Conservation (phyloP, 2,329 filamentous ascomycete species). For the Talaromyces albobiverticillius region DNA sequence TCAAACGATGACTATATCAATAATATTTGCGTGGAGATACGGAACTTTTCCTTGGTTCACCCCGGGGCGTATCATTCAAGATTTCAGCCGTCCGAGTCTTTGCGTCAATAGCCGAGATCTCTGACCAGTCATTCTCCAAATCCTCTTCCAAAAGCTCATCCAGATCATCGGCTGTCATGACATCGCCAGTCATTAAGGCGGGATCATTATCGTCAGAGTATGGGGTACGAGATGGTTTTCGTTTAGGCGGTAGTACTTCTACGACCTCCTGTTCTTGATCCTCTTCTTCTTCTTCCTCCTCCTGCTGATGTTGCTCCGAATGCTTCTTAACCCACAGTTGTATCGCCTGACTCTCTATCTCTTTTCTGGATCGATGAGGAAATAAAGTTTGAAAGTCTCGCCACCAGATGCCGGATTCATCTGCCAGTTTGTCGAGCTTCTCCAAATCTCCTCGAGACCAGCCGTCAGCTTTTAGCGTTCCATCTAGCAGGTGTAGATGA, state of each 20-base stretch:
- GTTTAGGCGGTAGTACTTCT: background rate
- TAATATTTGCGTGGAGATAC: constrained; percentile 15
- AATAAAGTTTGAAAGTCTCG: constrained; percentile 24
- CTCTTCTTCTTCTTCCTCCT: too few relatives aligned
- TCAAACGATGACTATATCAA: background rate
- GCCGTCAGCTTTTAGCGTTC: constrained; percentile 23
- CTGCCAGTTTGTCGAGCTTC: constrained; percentile 25
- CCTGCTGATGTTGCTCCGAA: background rate
- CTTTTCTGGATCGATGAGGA: constrained; percentile 26
- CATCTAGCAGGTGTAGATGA: constrained; percentile 31
- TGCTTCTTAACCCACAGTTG: constrained; percentile 26
- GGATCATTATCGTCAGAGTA: constrained; percentile 8
- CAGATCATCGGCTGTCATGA: constrained; percentile 2
- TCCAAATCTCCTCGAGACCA: constrained; percentile 29
- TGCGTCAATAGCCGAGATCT: constrained; percentile 20
- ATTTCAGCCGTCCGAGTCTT: constrained; percentile 11
- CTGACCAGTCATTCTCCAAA: constrained; percentile 15
- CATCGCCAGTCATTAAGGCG: constrained; percentile 1
- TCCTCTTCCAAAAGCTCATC: constrained; percentile 19
- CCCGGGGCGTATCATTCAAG: constrained; percentile 1
- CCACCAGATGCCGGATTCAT: constrained; percentile 30
- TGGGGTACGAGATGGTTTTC: background rate
- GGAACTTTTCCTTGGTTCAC: constrained; percentile 12
- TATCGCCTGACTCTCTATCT: constrained; percentile 34
- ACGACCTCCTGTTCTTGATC: background rate